These are phyloP conservation scores for Arthrinium puccinioides DNA, from an alignment of 2,329 filamentous ascomycete genomes.

Conservation along the genomic window DNA sequence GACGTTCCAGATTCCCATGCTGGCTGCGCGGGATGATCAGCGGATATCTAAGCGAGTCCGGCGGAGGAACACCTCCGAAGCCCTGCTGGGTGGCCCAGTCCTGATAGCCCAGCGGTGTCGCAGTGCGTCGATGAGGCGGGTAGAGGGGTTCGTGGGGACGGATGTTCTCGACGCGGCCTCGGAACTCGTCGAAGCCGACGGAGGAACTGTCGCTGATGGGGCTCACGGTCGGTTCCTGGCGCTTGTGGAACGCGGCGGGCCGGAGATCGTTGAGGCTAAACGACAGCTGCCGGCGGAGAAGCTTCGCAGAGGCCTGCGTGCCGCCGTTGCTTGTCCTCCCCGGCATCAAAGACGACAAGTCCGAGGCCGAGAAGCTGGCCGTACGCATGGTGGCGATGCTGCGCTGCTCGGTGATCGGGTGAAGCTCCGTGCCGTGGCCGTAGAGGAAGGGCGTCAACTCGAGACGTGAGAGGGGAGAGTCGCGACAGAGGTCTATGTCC, in stretches of 20 bases:
- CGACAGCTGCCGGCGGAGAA: background rate
- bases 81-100: too few relatives aligned
- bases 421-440: background rate
- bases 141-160: background rate
- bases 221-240: background rate
- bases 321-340: background rate
- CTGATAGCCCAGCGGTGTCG: background rate
- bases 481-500: background rate
- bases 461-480: conserved; percentile 1
- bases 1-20: background rate
- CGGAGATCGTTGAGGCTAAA: background rate
- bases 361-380: background rate
- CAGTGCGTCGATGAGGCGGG: background rate
- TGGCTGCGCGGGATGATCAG: background rate
- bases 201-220: background rate
- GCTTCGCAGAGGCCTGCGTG: background rate
- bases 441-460: conserved; percentile 1
- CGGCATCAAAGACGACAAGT: background rate
- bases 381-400: conserved; percentile 1
- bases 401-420: conserved; percentile 3
- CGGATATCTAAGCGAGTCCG: too few relatives aligned
- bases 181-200: too few relatives aligned
- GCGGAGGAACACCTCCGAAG: too few relatives aligned
- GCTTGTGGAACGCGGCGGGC: background rate
- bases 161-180: background rate